Base-by-base conservation (phyloP, 2,329 filamentous ascomycete genomes). In the Blastomyces gilchristii region DNA sequence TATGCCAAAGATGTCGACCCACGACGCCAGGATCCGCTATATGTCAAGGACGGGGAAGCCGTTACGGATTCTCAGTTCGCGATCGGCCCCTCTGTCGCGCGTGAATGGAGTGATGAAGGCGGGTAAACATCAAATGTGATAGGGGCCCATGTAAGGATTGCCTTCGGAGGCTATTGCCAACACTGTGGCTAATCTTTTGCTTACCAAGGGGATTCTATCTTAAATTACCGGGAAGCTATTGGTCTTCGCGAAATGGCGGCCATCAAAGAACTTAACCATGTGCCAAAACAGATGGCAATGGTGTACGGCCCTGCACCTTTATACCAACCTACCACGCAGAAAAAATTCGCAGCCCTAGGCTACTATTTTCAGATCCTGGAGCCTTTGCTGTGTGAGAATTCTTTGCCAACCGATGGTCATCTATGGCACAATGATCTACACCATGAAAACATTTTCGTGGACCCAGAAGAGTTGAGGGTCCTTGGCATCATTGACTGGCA, bases 401-500 rank as follows among this genome's bases (percentile, higher is more conserved):
- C 61, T 41, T n/a, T 45, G 5, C 25, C 43, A 2, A 68, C 63
- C 39, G 69, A 41, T 1, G 67, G 69, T 1, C 64, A 61, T 62
- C 66, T 73, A 59, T 74, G 71, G 69, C 70, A 72, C 63, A 66
- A 70, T 63, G 68, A 72, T 67, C 63, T 73, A 28, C 69, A 72
- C 58, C 65, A 68, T 65, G 69, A 71, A 28, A 73, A 72, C 63
- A 64, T 74, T 60, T 75, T 74, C 37, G 67, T 74, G 39, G 71
- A 74, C 64, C 70, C 69, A 25, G 14, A 68, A 8, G 66, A 68
- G 1, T 66, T 61, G 62, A 67, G 63, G 5, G 70, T 74, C 28
- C 68, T 69, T 4, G 66, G 68, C 12, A 72, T 74, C 7, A 72
- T 74, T 34, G 70, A 73, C 65, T 74, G 71, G 71, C 70, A 74